These are phyloP conservation scores for Talaromyces liani DNA, from an alignment of 495 filamentous ascomycete species.

Conservation along the genomic window DNA sequence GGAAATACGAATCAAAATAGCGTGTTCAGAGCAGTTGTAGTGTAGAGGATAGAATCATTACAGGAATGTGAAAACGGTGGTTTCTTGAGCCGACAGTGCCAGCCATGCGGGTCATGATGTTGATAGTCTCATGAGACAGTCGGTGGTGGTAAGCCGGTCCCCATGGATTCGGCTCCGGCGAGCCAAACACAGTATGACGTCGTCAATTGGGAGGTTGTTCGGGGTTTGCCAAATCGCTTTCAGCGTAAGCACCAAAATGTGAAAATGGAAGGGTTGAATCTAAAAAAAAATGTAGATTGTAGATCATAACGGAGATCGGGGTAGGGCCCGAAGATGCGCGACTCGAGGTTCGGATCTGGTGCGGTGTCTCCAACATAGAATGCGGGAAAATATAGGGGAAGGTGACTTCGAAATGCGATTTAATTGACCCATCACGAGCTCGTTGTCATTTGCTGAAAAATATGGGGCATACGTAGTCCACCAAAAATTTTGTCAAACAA, in stretches of 20 bases:
- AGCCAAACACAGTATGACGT: background rate
- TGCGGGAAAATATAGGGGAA: background rate
- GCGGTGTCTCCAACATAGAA: background rate
- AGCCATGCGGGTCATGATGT: slow-evolving; percentile 4
- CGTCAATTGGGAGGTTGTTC: background rate
- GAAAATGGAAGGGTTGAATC: background rate
- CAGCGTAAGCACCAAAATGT: background rate
- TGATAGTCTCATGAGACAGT: background rate
- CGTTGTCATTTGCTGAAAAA: background rate
- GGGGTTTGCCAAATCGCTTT: background rate
- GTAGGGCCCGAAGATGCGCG: background rate
- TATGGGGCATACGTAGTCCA: background rate
- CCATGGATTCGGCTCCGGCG: background rate
- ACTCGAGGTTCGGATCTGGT: background rate
- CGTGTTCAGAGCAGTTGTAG: background rate
- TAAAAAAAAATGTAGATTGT: background rate
- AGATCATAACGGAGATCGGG: background rate
- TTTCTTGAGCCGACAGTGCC: background rate
- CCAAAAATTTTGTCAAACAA: background rate
- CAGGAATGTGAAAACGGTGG: slow-evolving; percentile 7
- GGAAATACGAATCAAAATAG: background rate
- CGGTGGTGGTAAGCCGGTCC: background rate
- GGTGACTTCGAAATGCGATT: background rate
- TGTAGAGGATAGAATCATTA: slow-evolving; percentile 6
- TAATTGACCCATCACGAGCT: background rate